Evolutionary conservation across 2,329 filamentous ascomycete species (phyloP).

Genomic region (Diaporthe sp.): DNA sequence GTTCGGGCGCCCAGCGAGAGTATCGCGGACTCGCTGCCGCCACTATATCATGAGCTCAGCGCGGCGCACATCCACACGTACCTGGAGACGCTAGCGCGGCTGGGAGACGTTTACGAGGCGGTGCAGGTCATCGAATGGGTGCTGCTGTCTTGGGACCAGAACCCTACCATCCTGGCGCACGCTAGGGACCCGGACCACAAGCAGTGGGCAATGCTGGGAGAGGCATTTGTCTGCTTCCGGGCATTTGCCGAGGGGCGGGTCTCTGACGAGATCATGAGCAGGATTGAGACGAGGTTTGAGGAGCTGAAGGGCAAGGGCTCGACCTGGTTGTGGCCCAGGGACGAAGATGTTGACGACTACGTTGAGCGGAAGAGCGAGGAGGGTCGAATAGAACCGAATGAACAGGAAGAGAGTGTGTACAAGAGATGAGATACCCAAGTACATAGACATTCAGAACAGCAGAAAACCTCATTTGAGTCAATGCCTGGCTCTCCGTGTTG

Average conservation of each 20-base stretch:
- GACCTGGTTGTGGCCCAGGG: slow-evolving; percentile 51
- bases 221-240: slow-evolving; percentile 52
- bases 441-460: not conserved
- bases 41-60: slow-evolving; percentile 54
- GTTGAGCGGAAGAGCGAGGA: slow-evolving; percentile 29
- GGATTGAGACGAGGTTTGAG: slow-evolving; percentile 43
- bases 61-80: slow-evolving; percentile 66
- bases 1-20: slow-evolving; percentile 38
- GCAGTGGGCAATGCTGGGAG: slow-evolving; percentile 44
- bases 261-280: slow-evolving; percentile 42
- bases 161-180: slow-evolving; percentile 44
- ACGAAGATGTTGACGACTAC: slow-evolving; percentile 48
- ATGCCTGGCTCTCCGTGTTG: not conserved
- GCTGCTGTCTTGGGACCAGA: slow-evolving; percentile 54
- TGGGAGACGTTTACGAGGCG: slow-evolving; percentile 70
- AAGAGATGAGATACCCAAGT: not conserved
- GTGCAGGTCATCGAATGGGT: slow-evolving; percentile 69
- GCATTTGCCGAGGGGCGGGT: slow-evolving; percentile 58
- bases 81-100: slow-evolving; percentile 69
- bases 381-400: not conserved
- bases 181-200: slow-evolving; percentile 49
- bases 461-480: not conserved
- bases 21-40: slow-evolving; percentile 19
- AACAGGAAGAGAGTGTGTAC: not conserved
- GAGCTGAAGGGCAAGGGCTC: slow-evolving; percentile 41